These are phyloP conservation scores for Chaetothyriales sp. DNA, from an alignment of 2,329 filamentous ascomycete species.

Conservation along the genomic window DNA sequence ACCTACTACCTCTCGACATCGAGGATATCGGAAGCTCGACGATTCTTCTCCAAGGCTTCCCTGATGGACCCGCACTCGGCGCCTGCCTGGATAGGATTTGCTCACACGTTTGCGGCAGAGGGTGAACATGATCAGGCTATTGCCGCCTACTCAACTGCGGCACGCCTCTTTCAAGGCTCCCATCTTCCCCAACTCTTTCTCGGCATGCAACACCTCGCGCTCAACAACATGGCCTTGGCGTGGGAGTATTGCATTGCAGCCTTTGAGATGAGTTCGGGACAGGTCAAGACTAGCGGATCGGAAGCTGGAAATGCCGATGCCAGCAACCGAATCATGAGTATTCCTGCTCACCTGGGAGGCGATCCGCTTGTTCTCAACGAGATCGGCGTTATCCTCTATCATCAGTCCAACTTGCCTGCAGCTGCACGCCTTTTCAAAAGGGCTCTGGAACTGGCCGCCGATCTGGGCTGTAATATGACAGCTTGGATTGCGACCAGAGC, in stretches of 20 bases:
- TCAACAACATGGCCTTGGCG: conserved; percentile 87
- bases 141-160: conserved; percentile 90
- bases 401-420: conserved; percentile 63
- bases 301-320: conserved; percentile 7
- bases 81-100: conserved; percentile 96
- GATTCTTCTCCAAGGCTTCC: conserved; percentile 93
- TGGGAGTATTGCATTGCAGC: conserved; percentile 89
- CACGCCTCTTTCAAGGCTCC: conserved; percentile 86
- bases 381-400: conserved; percentile 88
- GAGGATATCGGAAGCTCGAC: conserved; percentile 80
- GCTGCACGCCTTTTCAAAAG: conserved; percentile 64
- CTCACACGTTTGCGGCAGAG: conserved; percentile 93
- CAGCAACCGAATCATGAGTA: conserved; percentile 11
- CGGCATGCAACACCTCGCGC: conserved; percentile 93
- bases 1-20: conserved; percentile 84
- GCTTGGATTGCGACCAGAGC: conserved; percentile 73
- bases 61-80: conserved; percentile 97
- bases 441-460: conserved; percentile 60
- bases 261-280: conserved; percentile 43
- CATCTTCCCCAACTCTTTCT: conserved; percentile 91
- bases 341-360: conserved; percentile 22
- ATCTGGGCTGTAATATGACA: conserved; percentile 66
- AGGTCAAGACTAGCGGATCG: conserved; percentile 22
- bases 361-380: conserved; percentile 90
- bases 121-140: conserved; percentile 98